Conservation (phyloP, 768 basidiomycete species). For the Lactarius vividus region DNA sequence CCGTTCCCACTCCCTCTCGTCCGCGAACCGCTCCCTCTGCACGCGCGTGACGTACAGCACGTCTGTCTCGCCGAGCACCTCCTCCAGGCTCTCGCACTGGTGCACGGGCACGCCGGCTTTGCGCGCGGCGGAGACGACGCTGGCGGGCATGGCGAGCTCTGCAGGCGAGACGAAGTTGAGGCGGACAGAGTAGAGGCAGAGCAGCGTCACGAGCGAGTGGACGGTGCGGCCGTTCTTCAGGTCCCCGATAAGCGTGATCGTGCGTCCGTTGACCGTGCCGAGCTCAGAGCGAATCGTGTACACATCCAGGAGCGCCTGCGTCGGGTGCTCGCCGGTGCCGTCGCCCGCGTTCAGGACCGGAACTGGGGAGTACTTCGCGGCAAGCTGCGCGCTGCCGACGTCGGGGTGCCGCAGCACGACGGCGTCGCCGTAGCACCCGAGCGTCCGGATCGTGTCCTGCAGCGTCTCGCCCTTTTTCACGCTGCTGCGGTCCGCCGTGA, state of each 20-base stretch:
- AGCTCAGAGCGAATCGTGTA: slow-evolving; percentile 98
- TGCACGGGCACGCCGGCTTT: slow-evolving; percentile 77
- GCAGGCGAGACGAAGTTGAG: slow-evolving; percentile 95
- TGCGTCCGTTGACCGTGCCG: slow-evolving; percentile 95
- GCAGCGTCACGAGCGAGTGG: slow-evolving; percentile 89
- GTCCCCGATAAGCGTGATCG: slow-evolving; percentile 90
- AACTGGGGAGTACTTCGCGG: slow-evolving; percentile 95
- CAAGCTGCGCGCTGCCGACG: slow-evolving; percentile 88
- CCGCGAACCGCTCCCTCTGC: slow-evolving; percentile 90
- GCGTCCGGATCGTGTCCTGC: slow-evolving; percentile 88
- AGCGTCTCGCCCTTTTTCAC: slow-evolving; percentile 92
- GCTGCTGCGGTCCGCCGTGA: slow-evolving; percentile 78
- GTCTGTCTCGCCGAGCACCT: slow-evolving; percentile 89
- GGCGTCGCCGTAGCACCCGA: slow-evolving; percentile 94
- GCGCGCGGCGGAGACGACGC: slow-evolving; percentile 76
- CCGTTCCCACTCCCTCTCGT: slow-evolving; percentile 77
- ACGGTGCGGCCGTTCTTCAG: slow-evolving; percentile 98
- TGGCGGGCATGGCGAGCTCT: slow-evolving; percentile 84
- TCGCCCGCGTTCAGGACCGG: slow-evolving; percentile 97
- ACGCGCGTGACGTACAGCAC: slow-evolving; percentile 96
- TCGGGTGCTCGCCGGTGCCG: slow-evolving; percentile 96
- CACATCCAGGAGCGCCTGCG: slow-evolving; percentile 85
- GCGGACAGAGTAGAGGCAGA: slow-evolving; percentile 88
- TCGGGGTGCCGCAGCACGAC: slow-evolving; percentile 94
- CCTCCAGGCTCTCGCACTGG: slow-evolving; percentile 86